Evolutionary conservation across 768 basidiomycete genomes (phyloP).

Genomic region (Peribolospora kevripleyi): DNA sequence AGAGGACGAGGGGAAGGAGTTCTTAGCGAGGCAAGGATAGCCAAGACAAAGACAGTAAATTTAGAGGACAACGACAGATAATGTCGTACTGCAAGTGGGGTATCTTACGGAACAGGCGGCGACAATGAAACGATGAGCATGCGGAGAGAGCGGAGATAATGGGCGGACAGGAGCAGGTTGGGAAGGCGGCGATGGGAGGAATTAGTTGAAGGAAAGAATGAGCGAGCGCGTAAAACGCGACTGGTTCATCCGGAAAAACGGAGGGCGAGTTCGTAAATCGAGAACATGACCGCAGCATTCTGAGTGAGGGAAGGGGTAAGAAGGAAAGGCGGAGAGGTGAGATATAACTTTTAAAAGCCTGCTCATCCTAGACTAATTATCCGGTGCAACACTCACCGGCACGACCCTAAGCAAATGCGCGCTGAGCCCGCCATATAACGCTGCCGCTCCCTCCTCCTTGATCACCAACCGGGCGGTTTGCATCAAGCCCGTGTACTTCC

Average conservation of each 20-base stretch:
- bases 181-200: neutral
- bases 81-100: too few relatives aligned
- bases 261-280: constrained; percentile 67
- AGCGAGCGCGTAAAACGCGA: neutral
- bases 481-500: constrained; percentile 57
- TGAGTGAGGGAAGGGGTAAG: too few relatives aligned
- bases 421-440: constrained; percentile 72
- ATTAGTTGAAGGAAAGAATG: neutral
- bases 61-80: too few relatives aligned
- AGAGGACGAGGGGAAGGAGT: too few relatives aligned
- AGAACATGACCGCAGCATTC: constrained; percentile 91
- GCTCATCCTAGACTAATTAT: too few relatives aligned
- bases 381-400: constrained; percentile 21
- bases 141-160: neutral
- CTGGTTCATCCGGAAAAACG: constrained; percentile 20
- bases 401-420: constrained; percentile 93
- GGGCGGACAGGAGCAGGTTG: neutral
- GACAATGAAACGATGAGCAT: too few relatives aligned
- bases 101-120: too few relatives aligned
- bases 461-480: constrained; percentile 70
- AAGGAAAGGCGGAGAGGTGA: too few relatives aligned
- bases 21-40: too few relatives aligned
- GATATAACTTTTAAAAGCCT: too few relatives aligned
- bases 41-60: too few relatives aligned
- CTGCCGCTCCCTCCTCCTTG: constrained; percentile 64